These are phyloP conservation scores for Entonaema liquescens DNA, from an alignment of 495 filamentous ascomycete species.

Conservation along the genomic window DNA sequence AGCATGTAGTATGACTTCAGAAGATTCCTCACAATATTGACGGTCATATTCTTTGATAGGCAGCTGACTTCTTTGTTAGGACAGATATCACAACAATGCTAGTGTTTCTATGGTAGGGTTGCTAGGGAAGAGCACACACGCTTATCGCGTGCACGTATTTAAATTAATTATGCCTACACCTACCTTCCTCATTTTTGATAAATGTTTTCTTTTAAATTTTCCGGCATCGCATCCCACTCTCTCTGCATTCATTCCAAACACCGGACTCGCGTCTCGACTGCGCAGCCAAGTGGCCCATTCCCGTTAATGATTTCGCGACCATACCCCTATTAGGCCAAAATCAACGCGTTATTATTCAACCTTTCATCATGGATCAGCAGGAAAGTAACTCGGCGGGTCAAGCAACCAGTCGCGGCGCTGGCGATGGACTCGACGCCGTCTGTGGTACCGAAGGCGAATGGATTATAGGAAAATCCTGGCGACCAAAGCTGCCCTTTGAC, in stretches of 20 bases:
- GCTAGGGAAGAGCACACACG: background rate
- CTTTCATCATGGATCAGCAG: background rate
- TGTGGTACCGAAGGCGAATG: background rate
- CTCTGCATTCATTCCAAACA: too few species aligned
- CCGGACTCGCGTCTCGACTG: too few species aligned
- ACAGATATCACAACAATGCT: background rate
- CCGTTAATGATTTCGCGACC: background rate
- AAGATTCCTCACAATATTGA: background rate
- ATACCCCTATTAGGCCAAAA: too few species aligned
- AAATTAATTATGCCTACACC: background rate
- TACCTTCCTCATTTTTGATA: too few species aligned
- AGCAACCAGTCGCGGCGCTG: background rate
- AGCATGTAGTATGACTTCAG: background rate
- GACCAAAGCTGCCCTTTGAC: background rate
- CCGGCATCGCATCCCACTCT: too few species aligned
- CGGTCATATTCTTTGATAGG: background rate
- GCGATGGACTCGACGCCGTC: background rate
- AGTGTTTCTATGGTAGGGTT: background rate
- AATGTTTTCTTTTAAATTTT: too few species aligned
- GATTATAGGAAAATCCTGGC: background rate
- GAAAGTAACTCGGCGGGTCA: background rate
- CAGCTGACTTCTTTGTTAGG: background rate
- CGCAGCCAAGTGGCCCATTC: too few species aligned
- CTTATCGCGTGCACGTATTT: background rate
- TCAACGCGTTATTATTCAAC: background rate